A percentile compares a stretch with the other conserved stretches of the same genome.
These are phyloP conservation scores for Santalum album DNA, from an alignment of 164 flowering plant genomes.

Conservation along the genomic window DNA sequence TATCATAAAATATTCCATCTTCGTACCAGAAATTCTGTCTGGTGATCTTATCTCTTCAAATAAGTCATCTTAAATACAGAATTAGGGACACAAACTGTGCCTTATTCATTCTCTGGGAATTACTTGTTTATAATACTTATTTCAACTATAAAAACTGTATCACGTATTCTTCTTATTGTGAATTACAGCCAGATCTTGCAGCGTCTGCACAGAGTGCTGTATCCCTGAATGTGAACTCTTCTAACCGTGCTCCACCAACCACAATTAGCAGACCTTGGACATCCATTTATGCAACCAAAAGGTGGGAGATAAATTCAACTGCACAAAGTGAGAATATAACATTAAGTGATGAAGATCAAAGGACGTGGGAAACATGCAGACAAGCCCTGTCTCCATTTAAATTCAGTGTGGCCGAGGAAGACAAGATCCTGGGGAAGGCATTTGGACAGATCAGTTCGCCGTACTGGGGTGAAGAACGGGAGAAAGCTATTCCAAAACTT, in stretches of 20 bases:
- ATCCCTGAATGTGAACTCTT: constrained; percentile 10
- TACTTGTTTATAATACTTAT: no score
- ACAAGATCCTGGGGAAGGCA: constrained; percentile 77
- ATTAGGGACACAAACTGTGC: no score
- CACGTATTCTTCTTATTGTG: background rate
- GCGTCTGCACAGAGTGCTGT: constrained; percentile 10
- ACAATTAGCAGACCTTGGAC: constrained; percentile 11
- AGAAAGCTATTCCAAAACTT: constrained; percentile 51
- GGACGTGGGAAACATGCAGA: constrained; percentile 63
- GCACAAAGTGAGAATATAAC: constrained; percentile 22
- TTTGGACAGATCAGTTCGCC: constrained; percentile 84
- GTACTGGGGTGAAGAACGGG: constrained; percentile 89
- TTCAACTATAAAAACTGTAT: no score
- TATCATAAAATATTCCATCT: no score
- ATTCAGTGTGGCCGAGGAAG: constrained; percentile 51
- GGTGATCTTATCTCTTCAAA: no score
- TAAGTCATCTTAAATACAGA: no score
- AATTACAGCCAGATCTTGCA: constrained; percentile 31
- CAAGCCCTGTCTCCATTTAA: constrained; percentile 43
- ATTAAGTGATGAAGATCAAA: constrained; percentile 43
- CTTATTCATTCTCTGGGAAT: no score
- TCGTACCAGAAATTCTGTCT: no score
- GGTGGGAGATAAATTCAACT: constrained; percentile 44
- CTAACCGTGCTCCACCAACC: constrained; percentile 8
- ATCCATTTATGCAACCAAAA: constrained; percentile 16